Base-by-base conservation (phyloP, 1,139 yeast species). In the Saccharomyces hybrid region DNA sequence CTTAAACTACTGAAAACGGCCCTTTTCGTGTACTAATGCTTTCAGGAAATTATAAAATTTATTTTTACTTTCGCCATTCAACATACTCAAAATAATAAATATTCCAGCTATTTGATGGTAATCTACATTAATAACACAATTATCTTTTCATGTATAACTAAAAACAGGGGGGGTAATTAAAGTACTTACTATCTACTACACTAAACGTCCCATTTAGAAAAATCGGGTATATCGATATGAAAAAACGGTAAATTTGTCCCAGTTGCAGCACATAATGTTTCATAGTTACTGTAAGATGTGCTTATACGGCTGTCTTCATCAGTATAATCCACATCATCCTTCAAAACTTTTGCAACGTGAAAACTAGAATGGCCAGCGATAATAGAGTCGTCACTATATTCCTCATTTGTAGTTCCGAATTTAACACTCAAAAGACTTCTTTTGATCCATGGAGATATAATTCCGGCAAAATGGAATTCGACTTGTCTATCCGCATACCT, bases 391-490 rank as follows among this genome's bases (percentile, higher is more conserved):
- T 60, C 68, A 54, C 65, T 65, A 57, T 50, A 64, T 41, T 64
- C 69, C 52, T 77, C 78, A 29, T 73, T 75, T 55, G 77, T 77
- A 46, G 80, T 76, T 52, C 97, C 97, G 72, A 90, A 90, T 1
- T 95, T 96, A 55, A 86, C 84, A 62, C 83, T 81, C 50, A 86
- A 69, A 60, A 91, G 77, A 9, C 85, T 88, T 64, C 95, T 79
- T 67, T 89, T 81, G 55, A 88, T 80, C 97, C 97, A 90, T 8
- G 93, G 91, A 54, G 88, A 84, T 54, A 86, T 74, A 46, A 91
- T 82, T 27, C 97, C 96, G n/a, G 88, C 82, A 69, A 91, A 90
- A 70, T 91, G 97, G 73, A 84, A 84, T 70, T 90, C 97, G 54
- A 89, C 93, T 62, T 87, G 91, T 57, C 86, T 77, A 66, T 88